Conservation (phyloP, 2,329 filamentous ascomycete genomes). For the Monilinia aucupariae region DNA sequence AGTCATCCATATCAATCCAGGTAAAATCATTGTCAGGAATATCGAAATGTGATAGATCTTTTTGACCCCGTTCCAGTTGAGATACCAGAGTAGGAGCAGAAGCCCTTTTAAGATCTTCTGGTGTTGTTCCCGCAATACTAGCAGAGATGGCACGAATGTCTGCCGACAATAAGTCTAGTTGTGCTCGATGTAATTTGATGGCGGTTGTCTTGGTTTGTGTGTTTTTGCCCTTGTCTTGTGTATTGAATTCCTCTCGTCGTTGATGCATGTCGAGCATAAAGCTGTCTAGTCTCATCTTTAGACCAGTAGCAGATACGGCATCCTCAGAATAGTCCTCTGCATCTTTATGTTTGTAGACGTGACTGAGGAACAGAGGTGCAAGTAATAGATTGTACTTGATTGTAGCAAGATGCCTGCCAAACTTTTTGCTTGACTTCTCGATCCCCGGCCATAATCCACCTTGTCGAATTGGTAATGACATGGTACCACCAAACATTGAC, state of each 20-base stretch:
- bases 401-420: slow-evolving; percentile 92
- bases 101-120: slow-evolving; percentile 65
- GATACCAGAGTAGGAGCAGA: slow-evolving; percentile 46
- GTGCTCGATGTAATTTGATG: slow-evolving; percentile 93
- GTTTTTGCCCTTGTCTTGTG: slow-evolving; percentile 68
- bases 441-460: slow-evolving; percentile 84
- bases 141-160: slow-evolving; percentile 93
- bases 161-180: slow-evolving; percentile 84
- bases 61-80: slow-evolving; percentile 51
- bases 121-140: slow-evolving; percentile 73
- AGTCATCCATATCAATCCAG: slow-evolving; percentile 99
- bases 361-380: slow-evolving; percentile 88
- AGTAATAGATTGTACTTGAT: slow-evolving; percentile 95
- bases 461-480: slow-evolving; percentile 92
- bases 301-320: slow-evolving; percentile 83
- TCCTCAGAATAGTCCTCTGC: slow-evolving; percentile 75
- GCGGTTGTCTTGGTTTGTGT: slow-evolving; percentile 77
- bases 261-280: slow-evolving; percentile 97
- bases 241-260: slow-evolving; percentile 84
- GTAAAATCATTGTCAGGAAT: slow-evolving; percentile 93
- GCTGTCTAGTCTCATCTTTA: slow-evolving; percentile 92
- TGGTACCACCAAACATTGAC: slow-evolving; percentile 89
- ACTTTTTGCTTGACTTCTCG: slow-evolving; percentile 98
- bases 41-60: slow-evolving; percentile 80
- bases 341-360: slow-evolving; percentile 98